Conservation (phyloP, 2,329 filamentous ascomycete genomes). For the Colletotrichum cuscutae region DNA sequence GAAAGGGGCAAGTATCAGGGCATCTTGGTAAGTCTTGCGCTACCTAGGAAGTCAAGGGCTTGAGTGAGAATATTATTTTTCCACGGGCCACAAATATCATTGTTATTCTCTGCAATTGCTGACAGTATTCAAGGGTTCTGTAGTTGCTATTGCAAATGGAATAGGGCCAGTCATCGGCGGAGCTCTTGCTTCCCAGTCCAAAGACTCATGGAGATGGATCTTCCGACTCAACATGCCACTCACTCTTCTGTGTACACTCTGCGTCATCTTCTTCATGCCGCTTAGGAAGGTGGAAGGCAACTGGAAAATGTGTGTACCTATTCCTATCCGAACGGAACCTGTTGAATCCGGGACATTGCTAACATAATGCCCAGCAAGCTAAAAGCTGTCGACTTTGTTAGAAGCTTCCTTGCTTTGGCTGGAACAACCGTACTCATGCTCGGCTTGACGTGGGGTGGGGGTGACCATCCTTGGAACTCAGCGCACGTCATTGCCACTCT, state of each 20-base stretch:
- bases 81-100: not conserved
- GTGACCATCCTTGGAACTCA: constrained; percentile 66
- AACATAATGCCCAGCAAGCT: constrained; percentile 49
- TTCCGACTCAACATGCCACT: constrained; percentile 65
- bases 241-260: constrained; percentile 56
- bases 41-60: not conserved
- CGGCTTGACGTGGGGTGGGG: constrained; percentile 69
- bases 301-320: constrained; percentile 53
- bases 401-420: constrained; percentile 46
- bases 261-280: constrained; percentile 66
- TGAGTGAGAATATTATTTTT: not conserved
- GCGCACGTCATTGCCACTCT: constrained; percentile 65
- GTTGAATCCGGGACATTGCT: not conserved
- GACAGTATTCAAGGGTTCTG: constrained; percentile 48
- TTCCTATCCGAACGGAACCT: not conserved
- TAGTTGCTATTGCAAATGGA: constrained; percentile 63
- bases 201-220: constrained; percentile 63
- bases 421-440: constrained; percentile 59
- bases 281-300: constrained; percentile 63
- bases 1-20: constrained; percentile 55
- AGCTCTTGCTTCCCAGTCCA: constrained; percentile 55
- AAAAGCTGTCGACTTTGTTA: constrained; percentile 58
- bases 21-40: constrained; percentile 46
- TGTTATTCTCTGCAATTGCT: not conserved
- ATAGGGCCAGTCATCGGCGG: constrained; percentile 66